These are phyloP conservation scores for Sphaerosporella brunnea DNA, from an alignment of 495 filamentous ascomycete species.

Conservation along the genomic window DNA sequence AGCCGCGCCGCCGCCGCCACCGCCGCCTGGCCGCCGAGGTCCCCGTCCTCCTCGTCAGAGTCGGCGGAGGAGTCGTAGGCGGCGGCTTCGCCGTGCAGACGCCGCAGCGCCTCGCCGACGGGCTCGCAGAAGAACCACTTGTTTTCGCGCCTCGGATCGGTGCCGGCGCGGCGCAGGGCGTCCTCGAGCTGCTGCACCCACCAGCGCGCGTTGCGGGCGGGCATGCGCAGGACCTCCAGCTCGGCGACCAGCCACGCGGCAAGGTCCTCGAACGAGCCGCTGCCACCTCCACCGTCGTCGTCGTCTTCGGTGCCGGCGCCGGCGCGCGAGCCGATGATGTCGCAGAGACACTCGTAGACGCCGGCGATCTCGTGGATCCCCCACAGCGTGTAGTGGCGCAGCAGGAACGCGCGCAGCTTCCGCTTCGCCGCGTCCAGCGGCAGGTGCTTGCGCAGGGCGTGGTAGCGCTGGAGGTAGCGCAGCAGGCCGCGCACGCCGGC, in stretches of 20 bases:
- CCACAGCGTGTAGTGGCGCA: constrained; percentile 11
- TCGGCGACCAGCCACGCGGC: background rate
- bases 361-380: constrained; percentile 15
- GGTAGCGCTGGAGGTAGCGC: constrained; percentile 9
- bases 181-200: background rate
- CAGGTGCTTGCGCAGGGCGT: background rate
- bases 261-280: background rate
- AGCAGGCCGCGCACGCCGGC: constrained; percentile 15
- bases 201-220: background rate
- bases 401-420: constrained; percentile 9
- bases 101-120: too few species aligned
- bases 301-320: background rate
- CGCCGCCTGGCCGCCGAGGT: too few species aligned
- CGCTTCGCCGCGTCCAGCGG: background rate
- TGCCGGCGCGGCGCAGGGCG: too few species aligned
- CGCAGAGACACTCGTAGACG: constrained; percentile 8
- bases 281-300: too few species aligned
- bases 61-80: too few species aligned
- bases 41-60: too few species aligned
- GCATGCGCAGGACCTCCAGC: background rate
- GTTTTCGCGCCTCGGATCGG: too few species aligned
- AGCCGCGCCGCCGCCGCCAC: too few species aligned
- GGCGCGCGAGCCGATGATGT: background rate
- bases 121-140: too few species aligned
- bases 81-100: too few species aligned